Evolutionary conservation across 164 flowering plant genomes (phyloP), one percentile per base, ranked within the genome.

Genomic region (Tinospora cordifolia): DNA sequence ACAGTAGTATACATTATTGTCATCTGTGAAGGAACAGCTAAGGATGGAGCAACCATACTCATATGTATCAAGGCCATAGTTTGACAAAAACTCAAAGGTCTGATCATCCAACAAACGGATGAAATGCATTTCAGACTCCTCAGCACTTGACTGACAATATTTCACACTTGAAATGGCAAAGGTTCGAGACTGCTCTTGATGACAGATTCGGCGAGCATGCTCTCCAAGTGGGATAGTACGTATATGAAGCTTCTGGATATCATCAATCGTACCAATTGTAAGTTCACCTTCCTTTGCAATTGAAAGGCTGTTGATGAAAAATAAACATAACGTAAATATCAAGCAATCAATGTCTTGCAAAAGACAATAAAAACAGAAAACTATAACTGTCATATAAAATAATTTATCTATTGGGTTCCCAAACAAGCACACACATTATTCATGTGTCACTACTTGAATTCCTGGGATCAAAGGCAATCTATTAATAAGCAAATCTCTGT

Each of bases 201-300:
- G 97, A 77, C 92, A 88, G 66, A 94, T 92, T 54, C 98, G 93
- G 4, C 97, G 87, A 62, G 96, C 96, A 78, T 94, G 93, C 79
- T 94, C 98, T 27, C 99, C 99, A 41, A 94, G 90, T 7, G 97
- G 98, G 72, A 94, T 88, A 6, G 98, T 82, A 39, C 99, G 99
- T 59, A 94, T 94, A 74, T 94, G 99, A 77, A 94, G 98, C 85
- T 92, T 94, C 75, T 94, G 97, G 70, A 94, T 94, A 75, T 94
- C 97, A 83, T 94, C 98, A 67, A 94, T 94, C 30, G 96, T 91
- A 62, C 98, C 98, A 73, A 94, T 94, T 22, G 97, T 87, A 72
- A 94, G 93, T 72, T 94, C 98, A 46, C 96, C 99, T 86, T 94
- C 99, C 78, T 89, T 94, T 54, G 99, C 99, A 78, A 94, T 90